Base-by-base conservation (phyloP, 2,329 filamentous ascomycete species). In the Ophiostoma ips region DNA sequence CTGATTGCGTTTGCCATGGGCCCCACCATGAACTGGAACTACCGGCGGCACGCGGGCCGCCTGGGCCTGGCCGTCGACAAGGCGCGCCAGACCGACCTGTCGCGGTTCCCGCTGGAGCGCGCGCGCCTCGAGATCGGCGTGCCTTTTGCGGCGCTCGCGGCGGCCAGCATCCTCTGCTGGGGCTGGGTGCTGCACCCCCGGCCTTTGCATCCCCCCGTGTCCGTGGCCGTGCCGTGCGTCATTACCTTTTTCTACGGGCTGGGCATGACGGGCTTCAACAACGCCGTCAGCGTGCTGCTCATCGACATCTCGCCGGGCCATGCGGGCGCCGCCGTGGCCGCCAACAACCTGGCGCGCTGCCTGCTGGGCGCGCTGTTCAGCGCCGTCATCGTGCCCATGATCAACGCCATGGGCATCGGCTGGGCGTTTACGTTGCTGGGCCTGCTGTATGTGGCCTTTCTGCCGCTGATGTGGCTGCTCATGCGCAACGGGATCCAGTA, bases 1-100 rank as follows among this genome's bases (percentile, higher is more conserved):
- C 58, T 68, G 2, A 67, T 72, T 0, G 71, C 70, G 1, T 55
- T 67, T 9, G 58, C 68, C 3, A 66, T 67, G 3, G 80, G 83
- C 1, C 69, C 70, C 2, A 56, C 78, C 1, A 71, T 85, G 34
- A 83, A 87, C 61, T 73, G 72, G 64, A 86, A 84, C 61, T 88
- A 80, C 60, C 70, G 72, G 1, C 75, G 81, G 1, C 71, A 82
- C 52, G 80, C 81, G 12, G 60, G 63, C 10, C 67, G 63, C 5
- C 61, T 76, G 0, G 74, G 74, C 10, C 64, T 83, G 10, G 59
- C 68, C 0, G 69, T 81, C 49, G 71, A 72, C 50, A 71, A 70
- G 55, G 73, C 68, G 45, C 72, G 73, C 10, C 72, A 73, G 55
- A 66, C 68, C 31, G 70, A 76, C 53, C 61, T 77, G 12, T 56